Base-by-base conservation (phyloP, 2,329 filamentous ascomycete genomes). In the Aquanectria penicillioides region DNA sequence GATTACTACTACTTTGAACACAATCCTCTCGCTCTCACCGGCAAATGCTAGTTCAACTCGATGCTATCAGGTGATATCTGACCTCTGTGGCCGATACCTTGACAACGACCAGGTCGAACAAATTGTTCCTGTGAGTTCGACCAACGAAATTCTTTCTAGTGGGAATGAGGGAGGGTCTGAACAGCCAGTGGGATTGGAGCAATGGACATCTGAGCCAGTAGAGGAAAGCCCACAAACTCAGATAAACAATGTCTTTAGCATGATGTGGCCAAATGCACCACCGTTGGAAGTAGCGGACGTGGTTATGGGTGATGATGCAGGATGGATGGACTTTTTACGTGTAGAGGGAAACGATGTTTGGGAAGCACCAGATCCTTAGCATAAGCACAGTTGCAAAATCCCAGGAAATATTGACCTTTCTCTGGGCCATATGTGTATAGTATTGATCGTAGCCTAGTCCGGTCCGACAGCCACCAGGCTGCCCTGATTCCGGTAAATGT, bases 181-280 rank as follows among this genome's bases (percentile, higher is more conserved):
- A n/a, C 13, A 33, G 1, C n/a, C n/a, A 5, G 10, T 10, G 5
- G 31, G 11, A 1, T 11, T 52, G 7, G 40, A 57, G 5, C 29
- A 34, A 3, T 56, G 34, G 62, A 56, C 28, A 38, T 50, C 41
- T 20, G 62, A 65, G 23, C 70, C 74, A 1, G 72, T 73, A 5
- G 74, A 75, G 10, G 74, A 80, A 52, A 77, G 72, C 29, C 74
- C 77, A 0, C 75, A 80, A 62, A 79, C 77, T 1, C 78, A 80
- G 59, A 75, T 81, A 15, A 76, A 78, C 33, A 75, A 69, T 18
- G 73, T 80, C 1, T 76, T 80, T 46, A 71, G 72, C 15, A 78
- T 80, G 77, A 79, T 81, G 78, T 81, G 79, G 78, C 79, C 77
- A 4, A 79, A 78, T 37, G 71, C 74, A 10, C 71, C 73, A 23